Evolutionary conservation across 148 eudicot genomes (phyloP).

Genomic region (Bassia scoparia): DNA sequence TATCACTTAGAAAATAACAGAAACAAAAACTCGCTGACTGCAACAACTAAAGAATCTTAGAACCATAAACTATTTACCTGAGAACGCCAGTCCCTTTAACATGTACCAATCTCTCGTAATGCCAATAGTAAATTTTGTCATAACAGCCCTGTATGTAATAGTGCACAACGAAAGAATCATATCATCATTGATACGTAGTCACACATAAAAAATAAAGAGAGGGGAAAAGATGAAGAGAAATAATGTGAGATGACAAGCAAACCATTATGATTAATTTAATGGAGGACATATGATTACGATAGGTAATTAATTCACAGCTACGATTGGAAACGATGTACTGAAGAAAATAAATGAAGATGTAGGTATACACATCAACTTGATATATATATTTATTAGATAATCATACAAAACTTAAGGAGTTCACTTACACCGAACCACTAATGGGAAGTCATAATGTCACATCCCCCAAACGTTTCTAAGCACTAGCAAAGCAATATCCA

Average conservation of each 20-base stretch:
- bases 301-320: not conserved
- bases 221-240: not conserved
- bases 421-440: conserved; percentile 84
- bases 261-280: not conserved
- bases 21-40: too few species aligned
- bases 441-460: conserved; percentile 98
- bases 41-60: too few species aligned
- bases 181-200: not conserved
- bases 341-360: not conserved
- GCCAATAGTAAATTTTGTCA: conserved; percentile 99
- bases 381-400: not conserved
- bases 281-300: not conserved
- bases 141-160: conserved; percentile 65
- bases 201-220: not conserved
- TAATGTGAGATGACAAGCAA: not conserved
- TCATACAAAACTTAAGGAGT: not conserved
- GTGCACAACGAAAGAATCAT: not conserved
- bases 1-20: too few species aligned
- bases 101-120: conserved; percentile 95
- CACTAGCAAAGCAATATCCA: conserved; percentile 96
- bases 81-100: conserved; percentile 95
- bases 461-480: conserved; percentile 95
- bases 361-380: too few species aligned
- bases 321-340: not conserved
- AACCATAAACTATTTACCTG: conserved; percentile 53